Percentiles rank a stretch among this genome's conserved stretches.
phyloP scores from a whole-genome alignment of 345 rosid genomes.

The Orychophragmus violaceus region DNA sequence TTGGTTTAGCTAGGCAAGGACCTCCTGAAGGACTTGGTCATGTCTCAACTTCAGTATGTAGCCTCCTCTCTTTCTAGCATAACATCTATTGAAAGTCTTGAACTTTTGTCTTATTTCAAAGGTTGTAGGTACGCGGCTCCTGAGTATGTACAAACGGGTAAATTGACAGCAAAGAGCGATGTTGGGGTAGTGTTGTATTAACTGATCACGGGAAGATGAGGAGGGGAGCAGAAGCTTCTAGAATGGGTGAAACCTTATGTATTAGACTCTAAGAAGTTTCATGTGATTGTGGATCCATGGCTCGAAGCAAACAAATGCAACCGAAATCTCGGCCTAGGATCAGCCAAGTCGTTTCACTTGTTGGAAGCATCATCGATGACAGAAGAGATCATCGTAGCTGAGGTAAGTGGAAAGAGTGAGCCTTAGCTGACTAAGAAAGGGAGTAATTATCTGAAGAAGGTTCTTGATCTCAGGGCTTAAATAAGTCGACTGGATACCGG shows the following conservation, averaged over 20 bases:
- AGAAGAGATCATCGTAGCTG: slow-evolving; percentile 44
- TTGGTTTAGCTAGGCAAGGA: slow-evolving; percentile 92
- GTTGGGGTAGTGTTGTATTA: slow-evolving; percentile 95
- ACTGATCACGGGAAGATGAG: slow-evolving; percentile 88
- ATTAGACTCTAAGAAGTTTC: slow-evolving; percentile 78
- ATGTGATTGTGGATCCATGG: slow-evolving; percentile 70
- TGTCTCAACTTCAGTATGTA: slow-evolving; percentile 80
- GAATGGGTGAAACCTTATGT: slow-evolving; percentile 90
- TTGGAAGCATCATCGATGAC: slow-evolving; percentile 55
- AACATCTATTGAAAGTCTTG: neutral
- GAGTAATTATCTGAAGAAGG: slow-evolving; percentile 50
- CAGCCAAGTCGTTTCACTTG: slow-evolving; percentile 71
- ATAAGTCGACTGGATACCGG: slow-evolving; percentile 92
- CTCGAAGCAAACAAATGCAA: slow-evolving; percentile 83
- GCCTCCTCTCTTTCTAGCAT: neutral
- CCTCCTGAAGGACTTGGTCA: slow-evolving; percentile 85
- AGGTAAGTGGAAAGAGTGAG: slow-evolving; percentile 28
- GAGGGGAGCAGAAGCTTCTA: slow-evolving; percentile 83
- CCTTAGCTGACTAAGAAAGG: slow-evolving; percentile 45
- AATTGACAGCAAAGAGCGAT: slow-evolving; percentile 85
- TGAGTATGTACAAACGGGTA: slow-evolving; percentile 85
- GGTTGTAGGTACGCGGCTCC: slow-evolving; percentile 99
- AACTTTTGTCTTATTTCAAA: slow-evolving; percentile 19
- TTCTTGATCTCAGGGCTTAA: slow-evolving; percentile 58
- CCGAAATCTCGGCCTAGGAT: slow-evolving; percentile 86